Conservation (phyloP, 2,329 filamentous ascomycete species). For the Xylariales sp. region DNA sequence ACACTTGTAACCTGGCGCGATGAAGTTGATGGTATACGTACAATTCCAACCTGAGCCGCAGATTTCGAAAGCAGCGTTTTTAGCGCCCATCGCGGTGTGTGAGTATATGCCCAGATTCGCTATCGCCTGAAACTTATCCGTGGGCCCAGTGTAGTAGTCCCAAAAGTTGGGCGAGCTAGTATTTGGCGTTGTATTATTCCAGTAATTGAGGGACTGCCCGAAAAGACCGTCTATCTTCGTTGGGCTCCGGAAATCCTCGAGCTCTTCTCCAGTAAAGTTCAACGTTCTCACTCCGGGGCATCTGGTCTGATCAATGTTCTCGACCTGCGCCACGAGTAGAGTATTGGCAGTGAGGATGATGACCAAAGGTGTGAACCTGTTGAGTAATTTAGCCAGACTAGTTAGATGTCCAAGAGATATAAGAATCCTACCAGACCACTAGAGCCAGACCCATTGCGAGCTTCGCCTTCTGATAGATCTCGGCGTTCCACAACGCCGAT, state of each 20-base stretch:
- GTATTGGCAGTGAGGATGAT: constrained; percentile 35
- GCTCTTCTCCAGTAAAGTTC: constrained; percentile 30
- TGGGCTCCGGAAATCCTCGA: constrained; percentile 28
- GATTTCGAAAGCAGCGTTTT: constrained; percentile 28
- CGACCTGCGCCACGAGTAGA: constrained; percentile 25
- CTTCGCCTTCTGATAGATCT: constrained; percentile 26
- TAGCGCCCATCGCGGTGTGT: constrained; percentile 19
- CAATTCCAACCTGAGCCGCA: constrained; percentile 36
- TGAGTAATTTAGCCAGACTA: neutral
- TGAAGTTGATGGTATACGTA: constrained; percentile 31
- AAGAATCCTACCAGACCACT: constrained; percentile 27
- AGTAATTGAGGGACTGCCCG: constrained; percentile 25
- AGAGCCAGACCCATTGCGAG: constrained; percentile 29
- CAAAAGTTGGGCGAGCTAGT: constrained; percentile 20
- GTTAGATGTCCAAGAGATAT: neutral
- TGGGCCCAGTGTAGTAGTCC: constrained; percentile 27
- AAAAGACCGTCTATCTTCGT: constrained; percentile 21
- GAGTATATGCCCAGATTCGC: constrained; percentile 23
- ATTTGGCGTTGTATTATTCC: constrained; percentile 26
- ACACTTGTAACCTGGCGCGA: constrained; percentile 36
- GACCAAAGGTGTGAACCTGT: constrained; percentile 30
- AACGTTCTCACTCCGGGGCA: constrained; percentile 27
- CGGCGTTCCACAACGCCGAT: constrained; percentile 23
- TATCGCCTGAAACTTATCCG: constrained; percentile 20
- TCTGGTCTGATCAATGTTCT: constrained; percentile 18